Base-by-base conservation (phyloP, 805 yeast species). In the Saturnispora kantuleensis region DNA sequence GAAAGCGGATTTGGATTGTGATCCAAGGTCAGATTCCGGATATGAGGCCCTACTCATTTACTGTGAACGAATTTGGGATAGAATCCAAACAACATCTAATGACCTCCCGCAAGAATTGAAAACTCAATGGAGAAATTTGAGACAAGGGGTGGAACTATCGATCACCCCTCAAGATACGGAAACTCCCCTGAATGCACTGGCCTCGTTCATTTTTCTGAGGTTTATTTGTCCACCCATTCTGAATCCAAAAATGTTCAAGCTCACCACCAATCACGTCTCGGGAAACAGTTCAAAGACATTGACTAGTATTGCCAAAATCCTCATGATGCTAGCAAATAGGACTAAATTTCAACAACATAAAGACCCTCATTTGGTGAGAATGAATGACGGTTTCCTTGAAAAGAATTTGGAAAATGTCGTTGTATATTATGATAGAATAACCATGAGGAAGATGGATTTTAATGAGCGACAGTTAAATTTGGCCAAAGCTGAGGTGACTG, bases 191-290 rank as follows among this genome's bases (percentile, higher is more conserved):
- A 82, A 88, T 56, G 84, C 95, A 41, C 65, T 89, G 30, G 75
- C 93, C 16, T 88, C 96, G 1, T 84, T 93, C 55, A 65, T 90
- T 10, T 93, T 90, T 58, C 64, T 90, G 48, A 68, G 96, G 48
- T 85, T 81, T 60, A 74, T 88, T 51, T 88, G 96, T 55, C 97
- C 98, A 0, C 95, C 96, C 0, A 74, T 90, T 28, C 64, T 93
- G 56, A 89, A 87, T 55, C 98, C 98, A 0, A 87, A 86, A 55
- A 62, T 89, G 40, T 88, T 87, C 59, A 79, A 80, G 48, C 66
- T 93, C 41, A 76, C 86, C 0, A 71, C 75, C 42, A 69, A 74
- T 32, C 90, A 84, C 52, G 86, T 87, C 47, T 71, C 79, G 8
- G 86, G 88, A 2, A 69, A 70, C 10, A 70, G 79, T 2, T 89